phyloP scores from a whole-genome alignment of 192 early-diverging fungal genomes.

The Linderina pennispora region DNA sequence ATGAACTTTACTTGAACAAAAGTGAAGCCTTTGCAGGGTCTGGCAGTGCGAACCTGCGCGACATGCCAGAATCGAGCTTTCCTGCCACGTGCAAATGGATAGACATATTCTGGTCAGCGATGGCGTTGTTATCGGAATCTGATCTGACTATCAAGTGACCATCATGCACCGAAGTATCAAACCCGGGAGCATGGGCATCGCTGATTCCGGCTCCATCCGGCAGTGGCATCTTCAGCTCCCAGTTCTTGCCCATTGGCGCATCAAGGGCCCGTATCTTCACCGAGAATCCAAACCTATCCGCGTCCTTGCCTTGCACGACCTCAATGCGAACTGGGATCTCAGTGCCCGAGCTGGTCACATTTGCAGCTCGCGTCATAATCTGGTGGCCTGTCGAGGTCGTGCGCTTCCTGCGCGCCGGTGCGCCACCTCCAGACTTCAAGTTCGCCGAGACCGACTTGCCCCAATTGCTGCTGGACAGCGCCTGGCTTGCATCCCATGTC shows the following conservation, averaged over 20 bases:
- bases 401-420: neutral
- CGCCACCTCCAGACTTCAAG: conserved; percentile 12
- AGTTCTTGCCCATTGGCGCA: neutral
- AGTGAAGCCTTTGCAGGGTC: neutral
- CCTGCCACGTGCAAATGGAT: neutral
- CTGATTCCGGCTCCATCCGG: neutral
- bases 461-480: conserved; percentile 25
- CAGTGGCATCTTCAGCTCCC: neutral
- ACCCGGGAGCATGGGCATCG: neutral
- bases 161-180: neutral
- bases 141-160: neutral
- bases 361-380: neutral
- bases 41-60: neutral
- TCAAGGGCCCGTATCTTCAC: neutral
- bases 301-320: too few relatives aligned
- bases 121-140: neutral
- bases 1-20: too few relatives aligned
- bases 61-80: neutral
- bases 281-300: neutral
- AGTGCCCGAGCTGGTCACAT: neutral
- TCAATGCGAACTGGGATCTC: too few relatives aligned
- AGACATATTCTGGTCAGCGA: neutral
- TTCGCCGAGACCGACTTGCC: conserved; percentile 22
- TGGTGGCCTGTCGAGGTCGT: neutral
- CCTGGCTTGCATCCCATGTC: conserved; percentile 54